Percentiles rank a stretch among this genome's conserved stretches.
Conservation (phyloP, 768 basidiomycete species). For the Paxillus involutus region DNA sequence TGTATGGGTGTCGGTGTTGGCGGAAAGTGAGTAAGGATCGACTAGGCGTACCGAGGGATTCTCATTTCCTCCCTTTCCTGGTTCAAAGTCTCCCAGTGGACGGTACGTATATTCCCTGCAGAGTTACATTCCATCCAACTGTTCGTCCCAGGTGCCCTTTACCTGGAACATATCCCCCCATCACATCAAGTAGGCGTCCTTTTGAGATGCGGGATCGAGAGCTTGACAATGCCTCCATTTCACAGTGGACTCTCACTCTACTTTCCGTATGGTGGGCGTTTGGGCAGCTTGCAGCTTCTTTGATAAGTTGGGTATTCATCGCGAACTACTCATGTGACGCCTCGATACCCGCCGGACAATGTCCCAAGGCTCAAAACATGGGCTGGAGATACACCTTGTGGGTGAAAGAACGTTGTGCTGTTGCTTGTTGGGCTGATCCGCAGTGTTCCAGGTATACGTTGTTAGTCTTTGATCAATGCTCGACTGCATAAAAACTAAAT, state of each 20-base stretch:
- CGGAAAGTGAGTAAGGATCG: constrained; percentile 42
- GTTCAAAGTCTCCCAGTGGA: constrained; percentile 42
- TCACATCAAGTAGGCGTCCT: constrained; percentile 34
- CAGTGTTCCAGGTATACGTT: constrained; percentile 35
- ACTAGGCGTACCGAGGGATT: constrained; percentile 11
- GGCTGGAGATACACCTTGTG: constrained; percentile 62
- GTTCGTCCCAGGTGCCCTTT: constrained; percentile 38
- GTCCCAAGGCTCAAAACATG: constrained; percentile 50
- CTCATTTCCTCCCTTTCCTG: constrained; percentile 1
- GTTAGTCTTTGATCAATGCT: constrained; percentile 25
- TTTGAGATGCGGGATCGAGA: background rate
- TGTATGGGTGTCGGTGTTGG: constrained; percentile 51
- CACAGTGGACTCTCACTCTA: constrained; percentile 53
- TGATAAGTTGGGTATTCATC: constrained; percentile 57
- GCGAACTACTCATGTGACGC: constrained; percentile 52
- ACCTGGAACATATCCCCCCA: constrained; percentile 44
- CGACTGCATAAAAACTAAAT: constrained; percentile 5
- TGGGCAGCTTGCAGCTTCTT: constrained; percentile 49
- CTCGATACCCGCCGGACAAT: constrained; percentile 35
- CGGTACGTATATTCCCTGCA: constrained; percentile 31
- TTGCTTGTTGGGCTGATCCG: background rate
- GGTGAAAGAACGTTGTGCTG: background rate
- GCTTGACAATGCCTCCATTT: background rate
- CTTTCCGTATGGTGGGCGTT: constrained; percentile 56
- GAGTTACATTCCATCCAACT: background rate